phyloP scores from a whole-genome alignment of 805 yeast species.

The Suhomyces kilbournensis region DNA sequence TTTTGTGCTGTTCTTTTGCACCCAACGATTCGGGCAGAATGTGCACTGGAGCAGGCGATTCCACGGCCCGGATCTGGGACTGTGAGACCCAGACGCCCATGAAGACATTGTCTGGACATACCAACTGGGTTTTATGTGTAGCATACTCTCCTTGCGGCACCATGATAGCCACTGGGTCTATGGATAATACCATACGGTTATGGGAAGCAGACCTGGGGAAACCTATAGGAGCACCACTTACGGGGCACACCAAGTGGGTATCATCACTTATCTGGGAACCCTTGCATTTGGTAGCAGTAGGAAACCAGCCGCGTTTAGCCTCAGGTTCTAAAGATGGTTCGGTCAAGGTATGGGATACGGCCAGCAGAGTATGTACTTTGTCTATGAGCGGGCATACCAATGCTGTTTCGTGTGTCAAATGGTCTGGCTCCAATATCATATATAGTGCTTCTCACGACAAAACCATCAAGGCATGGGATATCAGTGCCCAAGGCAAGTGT shows the following conservation, averaged over 20 bases:
- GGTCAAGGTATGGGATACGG: slow-evolving; percentile 84
- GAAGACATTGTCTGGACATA: slow-evolving; percentile 76
- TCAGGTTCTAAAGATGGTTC: slow-evolving; percentile 93
- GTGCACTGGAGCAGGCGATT: slow-evolving; percentile 96
- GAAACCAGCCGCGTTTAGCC: slow-evolving; percentile 67
- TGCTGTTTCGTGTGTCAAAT: slow-evolving; percentile 91
- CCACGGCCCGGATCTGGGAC: slow-evolving; percentile 96
- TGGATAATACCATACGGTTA: slow-evolving; percentile 84
- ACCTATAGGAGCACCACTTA: slow-evolving; percentile 66
- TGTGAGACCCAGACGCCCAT: slow-evolving; percentile 91
- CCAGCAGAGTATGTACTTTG: slow-evolving; percentile 58
- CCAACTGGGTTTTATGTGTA: slow-evolving; percentile 91
- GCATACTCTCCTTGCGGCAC: slow-evolving; percentile 91
- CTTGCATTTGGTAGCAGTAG: slow-evolving; percentile 67
- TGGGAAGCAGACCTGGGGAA: slow-evolving; percentile 83
- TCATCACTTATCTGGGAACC: slow-evolving; percentile 95
- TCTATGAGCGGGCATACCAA: slow-evolving; percentile 86
- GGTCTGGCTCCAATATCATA: slow-evolving; percentile 87
- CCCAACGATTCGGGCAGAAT: slow-evolving; percentile 81
- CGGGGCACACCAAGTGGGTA: slow-evolving; percentile 88
- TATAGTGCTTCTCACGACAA: slow-evolving; percentile 94
- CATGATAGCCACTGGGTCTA: slow-evolving; percentile 90
- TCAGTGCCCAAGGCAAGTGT: slow-evolving; percentile 66
- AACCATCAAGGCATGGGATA: slow-evolving; percentile 89
- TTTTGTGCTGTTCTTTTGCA: slow-evolving; percentile 88